Conservation (phyloP, 169 alveolate species). For the Miamiensis avidus region DNA sequence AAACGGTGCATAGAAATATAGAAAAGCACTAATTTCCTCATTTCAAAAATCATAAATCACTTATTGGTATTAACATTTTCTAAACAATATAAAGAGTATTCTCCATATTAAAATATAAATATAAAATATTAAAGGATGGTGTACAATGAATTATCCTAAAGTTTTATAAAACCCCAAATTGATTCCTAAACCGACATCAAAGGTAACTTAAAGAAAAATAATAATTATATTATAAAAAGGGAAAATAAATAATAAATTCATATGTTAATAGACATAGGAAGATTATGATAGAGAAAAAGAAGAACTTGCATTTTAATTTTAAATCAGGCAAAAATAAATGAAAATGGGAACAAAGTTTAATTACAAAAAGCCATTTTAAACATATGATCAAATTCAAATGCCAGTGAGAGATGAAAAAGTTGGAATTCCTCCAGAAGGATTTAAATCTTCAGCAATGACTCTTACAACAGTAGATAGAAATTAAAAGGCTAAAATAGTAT, state of each 20-base stretch:
- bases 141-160: conserved; percentile 46
- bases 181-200: conserved; percentile 42
- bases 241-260: too few species aligned
- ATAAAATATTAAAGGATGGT: conserved; percentile 29
- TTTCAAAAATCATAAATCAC: background rate
- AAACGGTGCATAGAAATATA: background rate
- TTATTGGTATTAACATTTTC: background rate
- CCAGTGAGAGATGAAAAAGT: conserved; percentile 26
- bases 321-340: conserved; percentile 12
- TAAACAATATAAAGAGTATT: too few species aligned
- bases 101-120: too few species aligned
- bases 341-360: conserved; percentile 1
- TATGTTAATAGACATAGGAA: too few species aligned
- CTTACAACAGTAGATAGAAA: conserved; percentile 35
- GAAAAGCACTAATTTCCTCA: background rate
- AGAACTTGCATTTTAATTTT: conserved; percentile 30
- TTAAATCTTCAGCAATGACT: conserved; percentile 19
- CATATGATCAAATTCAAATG: conserved; percentile 15
- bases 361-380: conserved; percentile 32
- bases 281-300: conserved; percentile 1
- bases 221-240: too few species aligned
- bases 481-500: conserved; percentile 1
- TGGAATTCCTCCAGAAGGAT: conserved; percentile 46
- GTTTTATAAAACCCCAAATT: conserved; percentile 36
- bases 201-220: too few species aligned